Evolutionary conservation across 768 basidiomycete genomes (phyloP).

Genomic region (Lactarius hengduanensis): DNA sequence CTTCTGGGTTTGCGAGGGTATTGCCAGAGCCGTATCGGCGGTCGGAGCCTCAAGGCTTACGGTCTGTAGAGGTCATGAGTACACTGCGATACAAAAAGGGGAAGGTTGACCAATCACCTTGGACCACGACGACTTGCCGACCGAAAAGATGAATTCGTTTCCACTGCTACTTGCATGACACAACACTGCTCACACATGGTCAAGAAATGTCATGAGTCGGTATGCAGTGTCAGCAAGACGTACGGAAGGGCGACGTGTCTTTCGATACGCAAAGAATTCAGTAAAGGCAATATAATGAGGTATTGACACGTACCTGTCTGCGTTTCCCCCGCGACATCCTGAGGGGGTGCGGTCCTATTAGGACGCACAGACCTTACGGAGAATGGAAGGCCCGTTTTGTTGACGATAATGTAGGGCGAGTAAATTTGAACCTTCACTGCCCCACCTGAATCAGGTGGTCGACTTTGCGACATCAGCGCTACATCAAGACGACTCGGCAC

Average conservation of each 20-base stretch:
- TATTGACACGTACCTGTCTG: slow-evolving; percentile 48
- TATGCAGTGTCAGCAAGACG: slow-evolving; percentile 36
- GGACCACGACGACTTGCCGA: slow-evolving; percentile 88
- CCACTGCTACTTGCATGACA: slow-evolving; percentile 79
- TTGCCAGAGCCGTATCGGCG: slow-evolving; percentile 81
- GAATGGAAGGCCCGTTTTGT: slow-evolving; percentile 90
- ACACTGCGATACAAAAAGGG: background rate
- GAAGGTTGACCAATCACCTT: slow-evolving; percentile 47
- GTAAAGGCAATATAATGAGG: background rate
- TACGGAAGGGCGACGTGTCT: slow-evolving; percentile 76
- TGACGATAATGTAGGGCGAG: slow-evolving; percentile 84
- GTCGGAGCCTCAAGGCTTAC: slow-evolving; percentile 88
- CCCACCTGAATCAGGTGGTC: slow-evolving; percentile 86
- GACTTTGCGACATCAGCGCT: slow-evolving; percentile 40
- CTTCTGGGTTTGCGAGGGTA: slow-evolving; percentile 60
- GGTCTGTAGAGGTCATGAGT: slow-evolving; percentile 43
- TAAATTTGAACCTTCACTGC: slow-evolving; percentile 97
- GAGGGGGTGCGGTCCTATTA: slow-evolving; percentile 57
- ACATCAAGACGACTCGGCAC: background rate
- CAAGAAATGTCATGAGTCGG: background rate
- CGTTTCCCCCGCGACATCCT: slow-evolving; percentile 84
- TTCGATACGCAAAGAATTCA: slow-evolving; percentile 1
- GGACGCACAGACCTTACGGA: slow-evolving; percentile 62
- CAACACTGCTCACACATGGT: slow-evolving; percentile 55
- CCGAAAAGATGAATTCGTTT: slow-evolving; percentile 77